A percentile compares a stretch with the other conserved stretches of the same genome.
These are phyloP conservation scores for Carex scoparia DNA, from an alignment of 176 grass and related monocot genomes.

Conservation along the genomic window DNA sequence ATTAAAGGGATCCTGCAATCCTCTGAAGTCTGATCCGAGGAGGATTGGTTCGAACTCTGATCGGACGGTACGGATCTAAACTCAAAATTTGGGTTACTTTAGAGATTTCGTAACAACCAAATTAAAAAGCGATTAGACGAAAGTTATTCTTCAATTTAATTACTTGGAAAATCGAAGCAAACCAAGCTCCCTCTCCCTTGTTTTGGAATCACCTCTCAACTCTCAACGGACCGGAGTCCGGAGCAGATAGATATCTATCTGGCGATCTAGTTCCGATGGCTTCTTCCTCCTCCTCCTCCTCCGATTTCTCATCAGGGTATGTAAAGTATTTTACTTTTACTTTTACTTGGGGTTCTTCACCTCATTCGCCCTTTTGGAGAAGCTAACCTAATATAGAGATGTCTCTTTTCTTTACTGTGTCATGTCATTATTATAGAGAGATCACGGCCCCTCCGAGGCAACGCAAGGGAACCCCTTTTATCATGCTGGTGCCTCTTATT, in stretches of 20 bases:
- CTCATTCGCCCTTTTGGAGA: too few relatives aligned
- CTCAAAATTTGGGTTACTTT: too few relatives aligned
- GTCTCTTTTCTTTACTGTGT: not conserved
- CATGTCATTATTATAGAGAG: conserved; percentile 27
- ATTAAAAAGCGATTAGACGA: not conserved
- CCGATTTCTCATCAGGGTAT: conserved; percentile 49
- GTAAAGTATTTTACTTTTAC: not conserved
- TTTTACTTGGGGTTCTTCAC: not conserved
- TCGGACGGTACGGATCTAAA: too few relatives aligned
- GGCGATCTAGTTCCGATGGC: conserved; percentile 32
- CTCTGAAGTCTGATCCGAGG: too few relatives aligned
- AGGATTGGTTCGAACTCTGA: too few relatives aligned
- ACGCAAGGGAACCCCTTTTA: conserved; percentile 46
- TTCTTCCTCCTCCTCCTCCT: conserved; percentile 39
- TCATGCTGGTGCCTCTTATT: conserved; percentile 76
- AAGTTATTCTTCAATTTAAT: not conserved
- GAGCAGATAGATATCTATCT: not conserved
- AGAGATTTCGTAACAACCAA: not conserved
- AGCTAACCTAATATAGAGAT: too few relatives aligned
- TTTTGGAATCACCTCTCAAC: not conserved
- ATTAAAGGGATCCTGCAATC: too few relatives aligned
- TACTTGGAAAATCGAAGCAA: not conserved
- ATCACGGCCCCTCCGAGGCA: conserved; percentile 34
- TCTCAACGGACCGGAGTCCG: too few relatives aligned
- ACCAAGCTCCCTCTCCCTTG: not conserved